Conservation (phyloP, 2,329 filamentous ascomycete genomes). For the Pestalotiopsis sp. region DNA sequence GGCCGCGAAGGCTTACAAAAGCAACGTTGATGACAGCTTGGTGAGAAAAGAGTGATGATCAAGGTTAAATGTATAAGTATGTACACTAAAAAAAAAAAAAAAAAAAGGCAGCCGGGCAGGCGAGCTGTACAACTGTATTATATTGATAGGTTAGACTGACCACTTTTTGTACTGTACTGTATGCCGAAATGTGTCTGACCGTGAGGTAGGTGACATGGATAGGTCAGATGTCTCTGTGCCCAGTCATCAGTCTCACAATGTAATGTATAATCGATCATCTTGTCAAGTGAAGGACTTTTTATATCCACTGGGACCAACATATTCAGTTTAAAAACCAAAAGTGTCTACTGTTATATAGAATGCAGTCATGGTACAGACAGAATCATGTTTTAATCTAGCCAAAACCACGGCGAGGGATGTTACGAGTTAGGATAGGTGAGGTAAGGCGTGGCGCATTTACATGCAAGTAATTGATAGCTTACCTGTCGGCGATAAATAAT, state of each 20-base stretch:
- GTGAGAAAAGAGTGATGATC: constrained; percentile 35
- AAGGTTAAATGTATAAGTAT: not conserved
- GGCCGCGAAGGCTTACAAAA: constrained; percentile 50
- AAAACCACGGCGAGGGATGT: not conserved
- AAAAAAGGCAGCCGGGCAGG: not conserved
- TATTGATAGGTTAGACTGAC: not conserved
- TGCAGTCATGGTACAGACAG: too few species aligned
- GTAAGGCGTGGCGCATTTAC: not conserved
- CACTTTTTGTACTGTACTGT: too few species aligned
- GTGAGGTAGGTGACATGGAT: too few species aligned
- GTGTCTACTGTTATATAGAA: too few species aligned
- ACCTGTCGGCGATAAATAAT: constrained; percentile 21
- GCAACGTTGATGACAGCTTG: constrained; percentile 55
- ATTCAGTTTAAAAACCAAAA: too few species aligned
- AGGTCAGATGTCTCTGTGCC: too few species aligned
- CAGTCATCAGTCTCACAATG: too few species aligned
- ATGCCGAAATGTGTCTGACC: too few species aligned
- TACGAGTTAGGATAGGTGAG: not conserved
- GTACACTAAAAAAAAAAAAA: not conserved
- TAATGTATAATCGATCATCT: too few species aligned
- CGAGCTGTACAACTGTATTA: not conserved
- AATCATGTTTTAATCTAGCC: not conserved
- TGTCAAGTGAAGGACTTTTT: too few species aligned
- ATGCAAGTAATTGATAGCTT: not conserved
- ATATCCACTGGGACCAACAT: too few species aligned